These are phyloP conservation scores for Avena insularis DNA, from an alignment of 176 grass and related monocot genomes.

Conservation along the genomic window DNA sequence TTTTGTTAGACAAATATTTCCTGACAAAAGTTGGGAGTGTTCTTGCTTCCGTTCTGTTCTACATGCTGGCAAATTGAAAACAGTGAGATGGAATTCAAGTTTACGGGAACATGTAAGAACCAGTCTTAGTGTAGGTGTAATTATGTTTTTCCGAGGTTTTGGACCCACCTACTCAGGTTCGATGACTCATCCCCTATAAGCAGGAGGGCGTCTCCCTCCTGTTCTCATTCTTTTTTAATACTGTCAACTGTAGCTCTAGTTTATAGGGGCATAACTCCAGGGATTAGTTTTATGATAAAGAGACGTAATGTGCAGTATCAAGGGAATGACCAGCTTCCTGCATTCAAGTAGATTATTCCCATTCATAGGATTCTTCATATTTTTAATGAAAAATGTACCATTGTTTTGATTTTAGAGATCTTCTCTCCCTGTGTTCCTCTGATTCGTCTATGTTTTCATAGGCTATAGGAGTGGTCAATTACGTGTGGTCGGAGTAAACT, in stretches of 20 bases:
- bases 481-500: neutral
- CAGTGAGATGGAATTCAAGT: slow-evolving; percentile 15
- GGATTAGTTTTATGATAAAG: slow-evolving; percentile 24
- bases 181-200: too few relatives aligned
- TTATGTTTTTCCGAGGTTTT: neutral
- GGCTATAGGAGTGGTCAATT: neutral
- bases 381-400: neutral
- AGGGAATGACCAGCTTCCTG: slow-evolving; percentile 11
- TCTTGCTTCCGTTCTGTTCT: slow-evolving; percentile 8
- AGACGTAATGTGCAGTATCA: neutral
- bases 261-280: neutral
- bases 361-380: neutral
- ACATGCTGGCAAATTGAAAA: neutral
- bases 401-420: slow-evolving; percentile 12
- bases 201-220: too few relatives aligned
- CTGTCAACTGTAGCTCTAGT: neutral
- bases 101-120: neutral
- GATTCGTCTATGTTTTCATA: slow-evolving; percentile 4
- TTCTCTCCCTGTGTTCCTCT: slow-evolving; percentile 6
- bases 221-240: neutral
- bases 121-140: slow-evolving; percentile 9
- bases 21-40: slow-evolving; percentile 1
- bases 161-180: too few relatives aligned
- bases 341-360: slow-evolving; percentile 3
- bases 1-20: neutral